Conservation (phyloP, 148 eudicot genomes). For the Agrostemma githago region DNA sequence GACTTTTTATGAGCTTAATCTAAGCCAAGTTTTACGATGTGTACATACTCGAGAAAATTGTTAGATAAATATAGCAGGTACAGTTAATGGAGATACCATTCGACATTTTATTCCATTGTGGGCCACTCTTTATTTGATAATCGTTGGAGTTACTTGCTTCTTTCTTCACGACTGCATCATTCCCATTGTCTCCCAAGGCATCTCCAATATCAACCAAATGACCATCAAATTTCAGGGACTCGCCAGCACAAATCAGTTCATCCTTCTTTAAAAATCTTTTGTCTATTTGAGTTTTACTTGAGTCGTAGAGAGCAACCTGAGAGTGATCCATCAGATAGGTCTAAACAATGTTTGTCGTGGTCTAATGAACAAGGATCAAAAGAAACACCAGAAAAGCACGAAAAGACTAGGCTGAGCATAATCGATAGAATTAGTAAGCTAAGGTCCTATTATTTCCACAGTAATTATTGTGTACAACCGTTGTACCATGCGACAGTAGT, state of each 20-base stretch:
- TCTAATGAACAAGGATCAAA: neutral
- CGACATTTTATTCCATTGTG: constrained; percentile 12
- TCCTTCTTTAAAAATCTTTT: constrained; percentile 70
- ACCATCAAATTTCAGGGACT: constrained; percentile 51
- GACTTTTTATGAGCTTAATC: neutral
- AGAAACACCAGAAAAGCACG: neutral
- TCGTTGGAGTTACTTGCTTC: constrained; percentile 21
- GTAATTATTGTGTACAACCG: too few relatives aligned
- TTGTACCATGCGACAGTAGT: too few relatives aligned
- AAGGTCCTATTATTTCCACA: too few relatives aligned
- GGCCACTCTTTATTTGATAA: constrained; percentile 24
- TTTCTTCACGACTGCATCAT: constrained; percentile 26
- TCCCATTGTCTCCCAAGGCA: constrained; percentile 31
- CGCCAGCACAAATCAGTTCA: constrained; percentile 58
- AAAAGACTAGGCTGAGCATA: constrained; percentile 6
- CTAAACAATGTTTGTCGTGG: neutral
- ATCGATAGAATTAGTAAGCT: neutral
- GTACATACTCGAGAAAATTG: too few relatives aligned
- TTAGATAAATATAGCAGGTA: neutral
- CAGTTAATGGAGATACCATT: constrained; percentile 25
- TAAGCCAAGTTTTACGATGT: neutral
- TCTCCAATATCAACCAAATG: constrained; percentile 82
- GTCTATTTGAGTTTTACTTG: constrained; percentile 47
- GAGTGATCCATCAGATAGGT: constrained; percentile 3
- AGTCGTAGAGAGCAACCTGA: constrained; percentile 72